phyloP scores from a whole-genome alignment of 1,284 basidiomycete genomes.

The Coniferiporia weirii region DNA sequence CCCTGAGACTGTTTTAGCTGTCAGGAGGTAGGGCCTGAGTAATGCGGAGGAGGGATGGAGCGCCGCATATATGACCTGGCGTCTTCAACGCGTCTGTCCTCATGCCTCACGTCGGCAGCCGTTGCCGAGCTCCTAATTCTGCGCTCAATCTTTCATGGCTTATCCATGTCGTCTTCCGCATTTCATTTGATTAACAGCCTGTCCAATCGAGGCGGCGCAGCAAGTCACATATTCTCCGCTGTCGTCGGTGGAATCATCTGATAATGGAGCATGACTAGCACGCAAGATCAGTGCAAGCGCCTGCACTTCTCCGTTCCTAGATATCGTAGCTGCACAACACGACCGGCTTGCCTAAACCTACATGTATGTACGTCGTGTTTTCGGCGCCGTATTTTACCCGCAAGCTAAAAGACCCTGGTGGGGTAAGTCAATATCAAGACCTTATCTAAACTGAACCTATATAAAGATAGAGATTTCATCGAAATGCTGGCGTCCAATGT shows the following conservation, averaged over 20 bases:
- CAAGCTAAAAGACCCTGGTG: neutral
- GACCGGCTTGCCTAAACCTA: no score
- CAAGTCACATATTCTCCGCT: constrained; percentile 3
- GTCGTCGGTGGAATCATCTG: neutral
- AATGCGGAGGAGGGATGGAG: no score
- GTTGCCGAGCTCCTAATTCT: no score
- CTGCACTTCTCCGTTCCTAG: no score
- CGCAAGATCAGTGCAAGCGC: neutral
- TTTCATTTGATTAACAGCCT: neutral
- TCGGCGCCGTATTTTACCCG: neutral
- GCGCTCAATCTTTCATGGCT: neutral
- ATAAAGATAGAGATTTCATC: neutral
- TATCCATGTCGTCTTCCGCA: neutral
- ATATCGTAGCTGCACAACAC: no score
- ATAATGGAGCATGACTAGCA: neutral
- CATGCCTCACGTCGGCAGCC: no score
- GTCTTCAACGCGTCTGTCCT: no score
- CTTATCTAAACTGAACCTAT: neutral
- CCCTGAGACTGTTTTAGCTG: no score
- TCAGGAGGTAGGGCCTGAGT: no score
- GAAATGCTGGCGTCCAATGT: neutral
- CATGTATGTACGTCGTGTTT: neutral
- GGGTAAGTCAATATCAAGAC: neutral
- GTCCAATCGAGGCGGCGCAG: neutral
- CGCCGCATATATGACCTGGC: no score